Evolutionary conservation across 345 rosid genomes (phyloP).

Genomic region (Sonneratia alba): DNA sequence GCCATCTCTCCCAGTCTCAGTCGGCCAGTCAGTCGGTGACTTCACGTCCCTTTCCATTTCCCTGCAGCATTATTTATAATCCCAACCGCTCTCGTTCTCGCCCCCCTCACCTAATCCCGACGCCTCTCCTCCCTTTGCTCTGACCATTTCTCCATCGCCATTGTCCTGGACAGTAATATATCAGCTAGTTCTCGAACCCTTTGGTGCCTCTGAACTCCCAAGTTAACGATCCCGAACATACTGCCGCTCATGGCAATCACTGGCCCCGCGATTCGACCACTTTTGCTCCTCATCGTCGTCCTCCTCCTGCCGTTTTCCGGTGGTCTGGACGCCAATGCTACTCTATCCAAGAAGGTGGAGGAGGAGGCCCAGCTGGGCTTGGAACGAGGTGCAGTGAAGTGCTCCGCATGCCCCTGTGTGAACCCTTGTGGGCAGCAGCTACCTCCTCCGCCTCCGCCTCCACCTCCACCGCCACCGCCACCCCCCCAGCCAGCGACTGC

Average conservation of each 20-base stretch:
- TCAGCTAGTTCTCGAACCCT: too few species aligned
- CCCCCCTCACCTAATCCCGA: too few species aligned
- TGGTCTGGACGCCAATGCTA: not conserved
- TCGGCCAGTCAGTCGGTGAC: too few species aligned
- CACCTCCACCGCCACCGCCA: conserved; percentile 4
- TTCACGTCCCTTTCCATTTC: too few species aligned
- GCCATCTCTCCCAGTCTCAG: too few species aligned
- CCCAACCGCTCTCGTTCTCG: too few species aligned
- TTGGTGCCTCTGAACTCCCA: too few species aligned
- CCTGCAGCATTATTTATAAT: too few species aligned
- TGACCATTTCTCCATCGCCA: too few species aligned
- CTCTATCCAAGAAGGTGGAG: not conserved
- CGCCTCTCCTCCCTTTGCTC: too few species aligned
- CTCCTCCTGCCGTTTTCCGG: not conserved
- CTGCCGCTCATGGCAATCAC: not conserved
- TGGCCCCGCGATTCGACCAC: not conserved
- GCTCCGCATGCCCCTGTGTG: conserved; percentile 6
- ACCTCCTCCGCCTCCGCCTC: conserved; percentile 6
- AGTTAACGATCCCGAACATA: not conserved
- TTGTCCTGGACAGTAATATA: too few species aligned
- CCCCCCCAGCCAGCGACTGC: not conserved
- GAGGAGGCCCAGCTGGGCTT: not conserved
- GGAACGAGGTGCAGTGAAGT: not conserved
- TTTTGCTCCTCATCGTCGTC: not conserved
- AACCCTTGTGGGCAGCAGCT: conserved; percentile 6